Base-by-base conservation (phyloP, 2,329 filamentous ascomycete genomes). In the Paraphaeosphaeria sporulosa region DNA sequence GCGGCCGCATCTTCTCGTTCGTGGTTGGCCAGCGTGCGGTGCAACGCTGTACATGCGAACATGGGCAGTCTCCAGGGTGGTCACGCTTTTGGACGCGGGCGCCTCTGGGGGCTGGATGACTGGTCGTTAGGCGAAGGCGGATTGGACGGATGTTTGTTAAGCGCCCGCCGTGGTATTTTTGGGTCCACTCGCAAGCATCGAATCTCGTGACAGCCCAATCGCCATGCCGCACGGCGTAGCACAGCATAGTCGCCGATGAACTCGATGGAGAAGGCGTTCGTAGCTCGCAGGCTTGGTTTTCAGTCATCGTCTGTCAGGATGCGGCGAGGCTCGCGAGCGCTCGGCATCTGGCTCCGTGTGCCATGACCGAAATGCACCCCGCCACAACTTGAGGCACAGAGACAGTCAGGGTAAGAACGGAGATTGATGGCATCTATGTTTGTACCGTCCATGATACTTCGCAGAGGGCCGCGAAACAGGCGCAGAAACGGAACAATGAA, bases 161-260 rank as follows among this genome's bases (percentile, higher is more conserved):
- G 71, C 73, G 73, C 74, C 71, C 64, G 66, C 68, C 54, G 62
- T 61, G 64, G 63, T 76, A 74, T 72, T 74, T 69, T 60, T 51
- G 30, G 67, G 72, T 9, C 68, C 62, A 65, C 52, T 44, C 42
- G 27, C 51, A 19, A 54, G 42, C 65, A 40, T 64, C 61, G 56
- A 61, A 64, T 59, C 63, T 63, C 60, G 57, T 47, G 6, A 10
- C 19, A 44, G 62, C 54, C 74, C 74, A 77, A 77, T 77, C 46
- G 60, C 42, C 8, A 21, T 42, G 60, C 65, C 13, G 50, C 38
- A 64, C 51, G 36, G 54, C 52, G 48, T 67, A 63, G 50, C 64
- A 73, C 73, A 55, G 64, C 70, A 71, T 69, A 55, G 58, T 69
- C 65, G 65, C 68, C 71, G 71, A 71, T 70, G 65, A 44, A 64